Evolutionary conservation across 208 protist species (phyloP).

Genomic region (Leishmania gerbilli): DNA sequence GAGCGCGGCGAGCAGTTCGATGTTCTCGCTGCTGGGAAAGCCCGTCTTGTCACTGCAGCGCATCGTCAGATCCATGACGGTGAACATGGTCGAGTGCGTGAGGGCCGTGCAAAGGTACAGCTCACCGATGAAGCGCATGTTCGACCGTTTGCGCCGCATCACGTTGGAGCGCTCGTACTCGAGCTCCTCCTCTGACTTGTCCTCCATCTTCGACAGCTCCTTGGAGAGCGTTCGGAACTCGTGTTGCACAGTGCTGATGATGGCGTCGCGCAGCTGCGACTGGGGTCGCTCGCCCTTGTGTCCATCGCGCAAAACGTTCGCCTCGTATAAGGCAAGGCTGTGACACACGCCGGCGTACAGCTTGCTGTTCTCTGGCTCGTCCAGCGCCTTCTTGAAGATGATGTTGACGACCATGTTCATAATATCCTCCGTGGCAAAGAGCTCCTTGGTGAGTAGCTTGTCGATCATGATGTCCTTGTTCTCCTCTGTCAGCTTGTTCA

Average conservation of each 20-base stretch:
- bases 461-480: constrained; percentile 75
- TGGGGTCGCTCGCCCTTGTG: constrained; percentile 34
- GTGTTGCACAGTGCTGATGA: constrained; percentile 57
- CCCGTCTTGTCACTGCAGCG: constrained; percentile 37
- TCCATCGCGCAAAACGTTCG: constrained; percentile 34
- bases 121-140: constrained; percentile 90
- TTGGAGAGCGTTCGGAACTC: constrained; percentile 53
- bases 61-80: constrained; percentile 71
- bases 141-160: constrained; percentile 84
- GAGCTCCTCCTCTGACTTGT: constrained; percentile 62
- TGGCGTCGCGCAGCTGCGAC: constrained; percentile 76
- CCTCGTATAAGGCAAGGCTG: constrained; percentile 79
- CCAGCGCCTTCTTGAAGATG: constrained; percentile 86
- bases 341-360: constrained; percentile 81
- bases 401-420: constrained; percentile 63
- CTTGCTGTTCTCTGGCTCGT: constrained; percentile 86
- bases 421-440: constrained; percentile 67
- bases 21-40: constrained; percentile 65
- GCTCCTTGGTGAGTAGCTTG: constrained; percentile 59
- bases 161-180: constrained; percentile 61
- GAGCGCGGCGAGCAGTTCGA: constrained; percentile 83
- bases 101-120: constrained; percentile 83
- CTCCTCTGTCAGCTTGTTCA: constrained; percentile 82
- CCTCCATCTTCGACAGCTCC: constrained; percentile 26
- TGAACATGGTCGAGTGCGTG: constrained; percentile 65